These are phyloP conservation scores for Beauveria sp. DNA, from an alignment of 2,329 filamentous ascomycete genomes.

Conservation along the genomic window DNA sequence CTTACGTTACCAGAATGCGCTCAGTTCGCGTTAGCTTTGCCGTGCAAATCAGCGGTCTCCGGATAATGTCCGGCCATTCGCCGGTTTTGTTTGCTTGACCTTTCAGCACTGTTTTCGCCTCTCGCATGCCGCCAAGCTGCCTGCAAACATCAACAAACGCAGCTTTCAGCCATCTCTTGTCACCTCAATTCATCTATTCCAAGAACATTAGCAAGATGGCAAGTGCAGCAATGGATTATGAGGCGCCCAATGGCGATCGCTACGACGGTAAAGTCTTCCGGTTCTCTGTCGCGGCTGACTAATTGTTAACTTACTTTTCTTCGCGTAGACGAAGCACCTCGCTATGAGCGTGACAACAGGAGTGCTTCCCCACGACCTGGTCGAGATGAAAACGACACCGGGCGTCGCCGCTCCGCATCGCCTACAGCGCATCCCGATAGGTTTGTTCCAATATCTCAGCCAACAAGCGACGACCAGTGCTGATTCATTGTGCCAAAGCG, in stretches of 20 bases:
- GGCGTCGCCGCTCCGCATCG: conserved; percentile 55
- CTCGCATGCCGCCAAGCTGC: neutral
- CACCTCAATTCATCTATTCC: neutral
- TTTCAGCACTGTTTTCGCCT: conserved; percentile 6
- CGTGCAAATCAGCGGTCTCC: neutral
- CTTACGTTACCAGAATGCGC: neutral
- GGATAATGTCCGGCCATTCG: neutral
- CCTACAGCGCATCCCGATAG: conserved; percentile 45
- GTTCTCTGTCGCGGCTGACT: neutral
- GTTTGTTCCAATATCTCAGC: conserved; percentile 4
- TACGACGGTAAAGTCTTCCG: conserved; percentile 49
- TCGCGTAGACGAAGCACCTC: conserved; percentile 51
- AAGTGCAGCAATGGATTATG: conserved; percentile 63
- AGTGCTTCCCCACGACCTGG: conserved; percentile 56
- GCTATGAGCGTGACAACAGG: conserved; percentile 59
- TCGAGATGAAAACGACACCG: conserved; percentile 53
- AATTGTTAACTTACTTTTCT: neutral
- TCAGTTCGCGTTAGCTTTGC: neutral
- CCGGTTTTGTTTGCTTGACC: neutral
- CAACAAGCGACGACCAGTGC: neutral
- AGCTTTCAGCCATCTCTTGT: neutral
- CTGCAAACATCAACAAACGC: conserved; percentile 9
- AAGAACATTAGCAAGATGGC: conserved; percentile 39
- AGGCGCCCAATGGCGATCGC: conserved; percentile 58
- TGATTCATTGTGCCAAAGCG: conserved; percentile 22